phyloP scores from a whole-genome alignment of 1,139 yeast species.

The Candida mesenterica region DNA sequence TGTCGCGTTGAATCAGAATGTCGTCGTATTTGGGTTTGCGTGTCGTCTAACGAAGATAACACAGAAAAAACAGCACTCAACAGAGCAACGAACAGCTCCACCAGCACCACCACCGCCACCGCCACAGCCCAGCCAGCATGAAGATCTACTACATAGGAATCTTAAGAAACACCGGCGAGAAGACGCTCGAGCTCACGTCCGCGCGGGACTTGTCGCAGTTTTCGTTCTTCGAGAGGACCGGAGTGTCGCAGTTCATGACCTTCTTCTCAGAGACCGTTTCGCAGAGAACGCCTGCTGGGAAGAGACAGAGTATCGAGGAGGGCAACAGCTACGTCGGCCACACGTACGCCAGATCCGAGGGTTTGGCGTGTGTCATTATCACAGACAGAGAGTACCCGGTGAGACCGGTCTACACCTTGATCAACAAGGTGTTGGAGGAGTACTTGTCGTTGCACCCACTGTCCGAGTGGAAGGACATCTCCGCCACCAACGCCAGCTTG shows the following conservation, averaged over 20 bases:
- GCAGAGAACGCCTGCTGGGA: constrained; percentile 82
- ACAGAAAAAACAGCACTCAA: background rate
- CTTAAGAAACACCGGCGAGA: constrained; percentile 60
- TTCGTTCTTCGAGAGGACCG: constrained; percentile 79
- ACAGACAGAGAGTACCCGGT: constrained; percentile 96
- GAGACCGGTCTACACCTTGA: constrained; percentile 92
- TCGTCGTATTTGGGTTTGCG: too few species aligned
- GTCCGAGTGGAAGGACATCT: constrained; percentile 60
- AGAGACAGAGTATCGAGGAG: constrained; percentile 93
- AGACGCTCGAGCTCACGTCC: constrained; percentile 73
- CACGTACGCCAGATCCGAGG: constrained; percentile 86
- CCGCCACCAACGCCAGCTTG: constrained; percentile 49
- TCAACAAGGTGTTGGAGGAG: constrained; percentile 90
- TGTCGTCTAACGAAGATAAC: constrained; percentile 2
- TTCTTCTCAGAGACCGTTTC: constrained; percentile 91
- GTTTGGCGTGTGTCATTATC: constrained; percentile 88
- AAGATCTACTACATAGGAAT: constrained; percentile 89
- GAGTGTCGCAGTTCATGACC: constrained; percentile 87
- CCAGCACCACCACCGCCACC: too few species aligned
- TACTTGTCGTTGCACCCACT: constrained; percentile 82
- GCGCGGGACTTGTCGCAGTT: constrained; percentile 84
- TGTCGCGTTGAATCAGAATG: too few species aligned
- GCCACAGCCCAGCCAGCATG: constrained; percentile 45
- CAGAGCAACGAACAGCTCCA: background rate
- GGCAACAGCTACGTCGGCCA: constrained; percentile 83